phyloP scores from a whole-genome alignment of 2,329 filamentous ascomycete species.

The Acrocalymma vagum region DNA sequence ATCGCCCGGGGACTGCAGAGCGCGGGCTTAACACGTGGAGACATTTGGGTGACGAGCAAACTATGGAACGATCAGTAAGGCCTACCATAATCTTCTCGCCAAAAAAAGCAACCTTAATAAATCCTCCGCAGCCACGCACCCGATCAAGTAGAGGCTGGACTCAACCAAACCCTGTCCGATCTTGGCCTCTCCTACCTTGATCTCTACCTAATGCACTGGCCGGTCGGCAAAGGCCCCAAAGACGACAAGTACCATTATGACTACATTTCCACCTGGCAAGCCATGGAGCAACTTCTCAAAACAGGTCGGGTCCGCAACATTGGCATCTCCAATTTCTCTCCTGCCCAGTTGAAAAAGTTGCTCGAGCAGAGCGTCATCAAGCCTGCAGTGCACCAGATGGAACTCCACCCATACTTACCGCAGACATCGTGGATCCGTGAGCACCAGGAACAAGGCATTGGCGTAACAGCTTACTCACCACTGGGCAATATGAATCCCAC shows the following conservation, averaged over 20 bases:
- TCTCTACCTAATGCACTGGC: slow-evolving; percentile 89
- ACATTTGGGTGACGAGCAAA: slow-evolving; percentile 72
- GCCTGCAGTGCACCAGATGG: too few relatives aligned
- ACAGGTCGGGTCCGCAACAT: slow-evolving; percentile 37
- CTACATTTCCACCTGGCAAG: slow-evolving; percentile 55
- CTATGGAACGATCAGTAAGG: slow-evolving; percentile 92
- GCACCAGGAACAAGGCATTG: slow-evolving; percentile 38
- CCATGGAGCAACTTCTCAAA: slow-evolving; percentile 55
- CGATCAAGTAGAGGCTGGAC: slow-evolving; percentile 71
- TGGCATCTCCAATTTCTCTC: slow-evolving; percentile 37
- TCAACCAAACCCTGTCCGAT: slow-evolving; percentile 75
- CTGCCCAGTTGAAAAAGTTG: slow-evolving; percentile 48
- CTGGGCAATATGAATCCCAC: slow-evolving; percentile 43
- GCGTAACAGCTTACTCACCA: slow-evolving; percentile 37
- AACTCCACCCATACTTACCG: slow-evolving; percentile 36
- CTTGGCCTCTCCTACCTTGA: slow-evolving; percentile 92
- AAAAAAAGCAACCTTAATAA: too few relatives aligned
- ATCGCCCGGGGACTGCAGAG: too few relatives aligned
- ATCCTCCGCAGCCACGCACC: slow-evolving; percentile 77
- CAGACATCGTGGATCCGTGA: slow-evolving; percentile 44
- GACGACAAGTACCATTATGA: slow-evolving; percentile 48
- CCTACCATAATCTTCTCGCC: too few relatives aligned
- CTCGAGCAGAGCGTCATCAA: slow-evolving; percentile 53
- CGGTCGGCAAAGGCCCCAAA: slow-evolving; percentile 73
- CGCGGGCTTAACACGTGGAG: slow-evolving; percentile 38